phyloP scores from a whole-genome alignment of 2,329 filamentous ascomycete genomes.

The Ophiostoma fasciatum region DNA sequence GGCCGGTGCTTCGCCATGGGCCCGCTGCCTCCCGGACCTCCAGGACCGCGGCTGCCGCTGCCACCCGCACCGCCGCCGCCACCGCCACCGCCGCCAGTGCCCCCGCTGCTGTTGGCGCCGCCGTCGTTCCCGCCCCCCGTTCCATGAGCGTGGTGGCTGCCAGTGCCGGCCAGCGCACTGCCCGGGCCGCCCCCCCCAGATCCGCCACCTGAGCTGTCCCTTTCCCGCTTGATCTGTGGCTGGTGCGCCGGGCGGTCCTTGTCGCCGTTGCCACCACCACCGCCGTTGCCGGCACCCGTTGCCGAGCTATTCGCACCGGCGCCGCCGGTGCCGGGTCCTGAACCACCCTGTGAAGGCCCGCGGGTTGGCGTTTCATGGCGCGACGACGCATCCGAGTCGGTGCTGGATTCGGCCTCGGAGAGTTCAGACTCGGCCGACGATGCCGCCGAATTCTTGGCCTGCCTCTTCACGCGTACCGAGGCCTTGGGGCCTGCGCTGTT shows the following conservation, averaged over 20 bases:
- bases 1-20: slow-evolving; percentile 6
- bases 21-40: too few species aligned
- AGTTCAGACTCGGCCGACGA: slow-evolving; percentile 50
- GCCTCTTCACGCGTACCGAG: too few species aligned
- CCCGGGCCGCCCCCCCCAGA: neutral
- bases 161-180: slow-evolving; percentile 11
- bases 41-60: too few species aligned
- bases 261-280: slow-evolving; percentile 1
- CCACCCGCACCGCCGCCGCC: too few species aligned
- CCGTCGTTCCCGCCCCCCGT: slow-evolving; percentile 4
- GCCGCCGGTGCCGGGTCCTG: neutral
- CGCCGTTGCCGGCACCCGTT: neutral
- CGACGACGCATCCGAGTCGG: slow-evolving; percentile 36
- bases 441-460: slow-evolving; percentile 42
- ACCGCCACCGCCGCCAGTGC: neutral
- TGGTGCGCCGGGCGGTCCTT: too few species aligned
- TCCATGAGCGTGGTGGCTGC: neutral
- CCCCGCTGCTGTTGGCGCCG: neutral
- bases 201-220: slow-evolving; percentile 2
- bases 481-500: slow-evolving; percentile 34
- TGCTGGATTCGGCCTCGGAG: slow-evolving; percentile 44
- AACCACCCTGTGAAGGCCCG: slow-evolving; percentile 13
- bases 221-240: slow-evolving; percentile 7
- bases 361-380: slow-evolving; percentile 24
- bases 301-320: neutral